A percentile compares a stretch with the other conserved stretches of the same genome.
Conservation (phyloP, 768 basidiomycete genomes). For the Russula vinacea region DNA sequence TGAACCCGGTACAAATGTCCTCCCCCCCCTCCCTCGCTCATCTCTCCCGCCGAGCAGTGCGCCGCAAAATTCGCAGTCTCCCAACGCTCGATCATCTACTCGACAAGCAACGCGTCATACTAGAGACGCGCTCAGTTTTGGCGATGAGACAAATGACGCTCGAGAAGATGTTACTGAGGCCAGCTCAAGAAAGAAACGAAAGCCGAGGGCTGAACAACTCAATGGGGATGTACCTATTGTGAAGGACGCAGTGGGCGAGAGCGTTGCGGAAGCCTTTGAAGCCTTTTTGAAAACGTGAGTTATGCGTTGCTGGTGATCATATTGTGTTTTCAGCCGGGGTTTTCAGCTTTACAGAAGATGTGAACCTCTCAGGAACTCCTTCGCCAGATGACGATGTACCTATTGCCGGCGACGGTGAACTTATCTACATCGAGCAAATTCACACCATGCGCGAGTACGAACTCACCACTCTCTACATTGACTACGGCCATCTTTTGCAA, state of each 20-base stretch:
- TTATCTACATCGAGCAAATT: slow-evolving; percentile 89
- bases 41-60: slow-evolving; percentile 55
- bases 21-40: slow-evolving; percentile 55
- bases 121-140: slow-evolving; percentile 38
- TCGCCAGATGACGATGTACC: slow-evolving; percentile 60
- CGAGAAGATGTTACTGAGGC: slow-evolving; percentile 39
- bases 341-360: slow-evolving; percentile 78
- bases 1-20: slow-evolving; percentile 55
- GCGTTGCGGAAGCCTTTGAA: slow-evolving; percentile 88
- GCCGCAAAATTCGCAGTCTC: slow-evolving; percentile 40
- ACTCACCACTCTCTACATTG: slow-evolving; percentile 93
- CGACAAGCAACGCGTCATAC: slow-evolving; percentile 33
- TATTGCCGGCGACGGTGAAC: slow-evolving; percentile 55
- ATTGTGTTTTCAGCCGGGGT: slow-evolving; percentile 23
- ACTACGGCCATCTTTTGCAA: slow-evolving; percentile 86
- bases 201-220: slow-evolving; percentile 40
- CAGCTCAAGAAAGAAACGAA: slow-evolving; percentile 45
- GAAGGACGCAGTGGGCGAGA: slow-evolving; percentile 92
- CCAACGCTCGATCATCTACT: slow-evolving; percentile 36
- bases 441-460: slow-evolving; percentile 93
- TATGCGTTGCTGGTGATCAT: not conserved
- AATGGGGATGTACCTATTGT: slow-evolving; percentile 79
- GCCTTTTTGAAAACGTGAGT: slow-evolving; percentile 82
- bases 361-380: slow-evolving; percentile 76
- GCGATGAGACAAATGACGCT: slow-evolving; percentile 46